A percentile compares a stretch with the other conserved stretches of the same genome.
phyloP scores from a whole-genome alignment of 2,329 filamentous ascomycete genomes.

The Clonostachys rosea region DNA sequence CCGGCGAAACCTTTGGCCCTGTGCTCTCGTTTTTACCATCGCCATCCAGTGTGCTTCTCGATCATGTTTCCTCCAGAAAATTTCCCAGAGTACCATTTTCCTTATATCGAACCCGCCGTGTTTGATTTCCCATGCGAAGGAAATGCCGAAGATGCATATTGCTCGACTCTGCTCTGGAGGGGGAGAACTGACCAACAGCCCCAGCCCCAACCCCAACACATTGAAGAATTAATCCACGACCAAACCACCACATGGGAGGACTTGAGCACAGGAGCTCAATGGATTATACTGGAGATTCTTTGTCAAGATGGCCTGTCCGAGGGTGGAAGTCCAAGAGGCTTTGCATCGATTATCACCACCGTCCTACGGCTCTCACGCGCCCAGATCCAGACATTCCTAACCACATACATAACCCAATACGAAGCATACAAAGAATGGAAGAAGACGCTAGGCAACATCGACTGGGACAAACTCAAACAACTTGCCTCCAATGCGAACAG shows the following conservation, averaged over 20 bases:
- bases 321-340: slow-evolving; percentile 5
- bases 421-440: slow-evolving; percentile 11
- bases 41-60: too few species aligned
- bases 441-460: slow-evolving; percentile 4
- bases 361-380: slow-evolving; percentile 10
- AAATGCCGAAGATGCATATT: too few species aligned
- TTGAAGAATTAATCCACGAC: too few species aligned
- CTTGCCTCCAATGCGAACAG: slow-evolving; percentile 4
- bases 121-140: too few species aligned
- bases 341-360: slow-evolving; percentile 7
- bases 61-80: too few species aligned
- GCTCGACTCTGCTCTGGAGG: too few species aligned
- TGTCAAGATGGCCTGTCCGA: background rate
- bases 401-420: slow-evolving; percentile 10
- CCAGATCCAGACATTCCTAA: slow-evolving; percentile 14
- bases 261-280: slow-evolving; percentile 13
- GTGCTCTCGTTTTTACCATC: too few species aligned
- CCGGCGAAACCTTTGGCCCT: too few species aligned
- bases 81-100: too few species aligned
- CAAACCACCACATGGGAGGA: slow-evolving; percentile 10
- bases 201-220: too few species aligned
- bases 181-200: too few species aligned
- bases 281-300: slow-evolving; percentile 15
- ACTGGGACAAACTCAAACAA: slow-evolving; percentile 4
- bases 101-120: too few species aligned